Evolutionary conservation across 176 grass and related monocot genomes (phyloP), one percentile per base, ranked within the genome.

Genomic region (Luzula sylvatica): DNA sequence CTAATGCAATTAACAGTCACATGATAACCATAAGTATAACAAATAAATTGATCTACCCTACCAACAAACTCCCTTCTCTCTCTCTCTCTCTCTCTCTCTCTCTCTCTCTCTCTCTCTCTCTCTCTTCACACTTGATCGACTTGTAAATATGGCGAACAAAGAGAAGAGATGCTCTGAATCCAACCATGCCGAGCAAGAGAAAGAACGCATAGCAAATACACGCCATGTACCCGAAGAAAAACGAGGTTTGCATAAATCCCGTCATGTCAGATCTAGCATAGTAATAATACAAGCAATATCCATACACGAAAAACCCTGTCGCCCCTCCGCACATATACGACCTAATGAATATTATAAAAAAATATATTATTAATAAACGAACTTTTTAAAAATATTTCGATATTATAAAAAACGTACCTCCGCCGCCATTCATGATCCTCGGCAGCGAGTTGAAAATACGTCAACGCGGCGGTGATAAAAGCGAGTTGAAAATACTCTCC

Each of bases 361-460:
- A 38, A 38, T 29, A 58, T 42, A 38, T 38, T 14, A 20, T 5
- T 40, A 20, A 38, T 38, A 57, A 16, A 14, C 20, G 3, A 23
- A 52, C 20, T 52, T 13, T n/a, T 26, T 53, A 41, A 7, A 41
- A 20, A 38, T 15, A n/a, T 26, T 5, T 38, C 11, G 13, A 11
- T 58, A 19, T n/a, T 18, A 46, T 57, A 74, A 55, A 22, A 45
- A 46, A 18, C 22, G 16, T 84, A 95, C 90, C 90, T 95, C 90
- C 90, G 88, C 90, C 90, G 88, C 90, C 90, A 95, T 12, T 95
- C 90, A 67, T 95, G 90, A 65, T 95, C 90, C 81, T 95, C 90
- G 59, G 89, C 73, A 61, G 89, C 89, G 75, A 95, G 83, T 55
- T 95, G 89, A 63, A 95, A 95, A 83, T 95, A 95, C 6, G 89